A percentile compares a stretch with the other conserved stretches of the same genome.
phyloP scores from a whole-genome alignment of 768 basidiomycete genomes.

The Amylocystis lapponica region DNA sequence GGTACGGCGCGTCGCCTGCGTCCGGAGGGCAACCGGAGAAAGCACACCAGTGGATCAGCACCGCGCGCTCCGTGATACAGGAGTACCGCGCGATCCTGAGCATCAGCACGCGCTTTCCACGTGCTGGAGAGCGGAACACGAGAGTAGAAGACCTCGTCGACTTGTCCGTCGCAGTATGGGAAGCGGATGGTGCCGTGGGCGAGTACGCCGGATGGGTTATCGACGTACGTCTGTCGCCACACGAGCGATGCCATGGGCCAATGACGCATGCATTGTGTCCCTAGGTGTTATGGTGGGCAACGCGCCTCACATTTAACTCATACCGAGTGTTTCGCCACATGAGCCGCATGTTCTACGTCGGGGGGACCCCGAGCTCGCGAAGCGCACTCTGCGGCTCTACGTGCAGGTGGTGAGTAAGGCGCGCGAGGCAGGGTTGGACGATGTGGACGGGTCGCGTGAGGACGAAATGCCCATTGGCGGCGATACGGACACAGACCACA shows the following conservation, averaged over 20 bases:
- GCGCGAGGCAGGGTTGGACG: constrained; percentile 53
- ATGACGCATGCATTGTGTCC: too few relatives aligned
- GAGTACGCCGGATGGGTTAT: constrained; percentile 73
- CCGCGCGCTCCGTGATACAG: constrained; percentile 59
- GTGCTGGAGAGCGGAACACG: constrained; percentile 71
- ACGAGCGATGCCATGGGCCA: too few relatives aligned
- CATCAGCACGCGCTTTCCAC: constrained; percentile 70
- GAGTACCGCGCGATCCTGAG: constrained; percentile 68
- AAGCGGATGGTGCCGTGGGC: constrained; percentile 60
- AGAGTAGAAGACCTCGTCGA: constrained; percentile 84
- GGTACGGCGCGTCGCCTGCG: constrained; percentile 18
- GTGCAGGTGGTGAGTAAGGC: constrained; percentile 82
- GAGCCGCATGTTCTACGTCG: constrained; percentile 61
- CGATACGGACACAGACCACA: constrained; percentile 64
- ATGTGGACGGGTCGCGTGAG: constrained; percentile 11
- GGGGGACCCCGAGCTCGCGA: constrained; percentile 57
- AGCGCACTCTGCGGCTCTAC: constrained; percentile 75
- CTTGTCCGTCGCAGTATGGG: constrained; percentile 76
- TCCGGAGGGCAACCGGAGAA: constrained; percentile 20
- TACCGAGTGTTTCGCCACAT: constrained; percentile 82
- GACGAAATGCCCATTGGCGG: too few relatives aligned
- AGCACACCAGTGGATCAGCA: constrained; percentile 53
- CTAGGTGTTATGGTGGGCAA: constrained; percentile 93
- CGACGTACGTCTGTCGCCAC: constrained; percentile 58
- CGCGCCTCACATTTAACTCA: constrained; percentile 90